Evolutionary conservation across 2,329 filamentous ascomycete genomes (phyloP), one percentile per base, ranked within the genome.

Genomic region (Pseudomassariella vexata): DNA sequence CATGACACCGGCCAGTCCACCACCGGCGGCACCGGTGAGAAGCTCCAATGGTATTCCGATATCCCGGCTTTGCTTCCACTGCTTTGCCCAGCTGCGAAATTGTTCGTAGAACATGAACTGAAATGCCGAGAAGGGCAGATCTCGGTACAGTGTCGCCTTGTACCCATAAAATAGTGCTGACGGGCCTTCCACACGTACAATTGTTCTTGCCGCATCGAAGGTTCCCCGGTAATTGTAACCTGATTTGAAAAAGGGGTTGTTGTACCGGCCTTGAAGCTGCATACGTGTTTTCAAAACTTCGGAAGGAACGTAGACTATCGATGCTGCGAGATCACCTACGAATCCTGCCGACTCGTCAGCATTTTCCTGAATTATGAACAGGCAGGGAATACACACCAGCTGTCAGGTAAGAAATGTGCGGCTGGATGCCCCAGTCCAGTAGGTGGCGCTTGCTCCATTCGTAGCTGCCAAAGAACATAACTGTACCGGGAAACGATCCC

Each of bases 91-190:
- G 27, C 71, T 77, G 49, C 89, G 85, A 54, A 89, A 89, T 58
- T 96, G 86, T 59, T 98, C 92, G 66, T 95, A 98, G 56, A 98
- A 95, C 50, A 94, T 90, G 60, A 98, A 96, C 53, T 98, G 92
- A 9, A 98, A 65, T 1, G 92, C 92, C 0, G 90, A 96, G 55
- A 95, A 98, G 2, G 92, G 92, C 15, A 98, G 71, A 50, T 98
- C 92, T 37, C 92, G 83, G 62, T 85, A 92, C 3, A 98, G 76
- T 0, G 92, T 98, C 9, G 92, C 92, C 57, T 92, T 92, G 66
- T 94, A 98, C n/a, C 92, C 92, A 48, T 94, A 83, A 57, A 95
- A 98, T 16, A 98, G 73, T 12, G 94, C 92, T 0, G 76, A 69
- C 33, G 87, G 70, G 1, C 92, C 94, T 63, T 98, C 92, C 24